These are phyloP conservation scores for Syncephalastrum monosporum DNA, from an alignment of 371 early-diverging fungal species.

Conservation along the genomic window DNA sequence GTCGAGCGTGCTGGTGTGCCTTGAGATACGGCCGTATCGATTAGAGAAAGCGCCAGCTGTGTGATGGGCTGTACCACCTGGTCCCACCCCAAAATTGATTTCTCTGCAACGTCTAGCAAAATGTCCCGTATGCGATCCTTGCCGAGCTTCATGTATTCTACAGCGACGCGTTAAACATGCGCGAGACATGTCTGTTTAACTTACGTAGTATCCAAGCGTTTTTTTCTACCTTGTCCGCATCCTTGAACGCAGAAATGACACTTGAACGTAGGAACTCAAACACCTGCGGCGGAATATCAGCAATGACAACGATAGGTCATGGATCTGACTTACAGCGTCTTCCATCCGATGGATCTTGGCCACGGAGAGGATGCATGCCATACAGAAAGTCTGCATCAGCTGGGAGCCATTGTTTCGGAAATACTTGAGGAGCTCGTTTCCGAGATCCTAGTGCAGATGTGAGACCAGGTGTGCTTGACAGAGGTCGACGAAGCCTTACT, in stretches of 20 bases:
- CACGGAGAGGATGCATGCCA: constrained; percentile 57
- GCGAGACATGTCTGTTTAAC: constrained; percentile 5
- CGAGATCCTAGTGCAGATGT: constrained; percentile 38
- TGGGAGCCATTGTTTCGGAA: constrained; percentile 45
- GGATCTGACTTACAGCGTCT: constrained; percentile 33
- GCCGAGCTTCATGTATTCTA: constrained; percentile 21
- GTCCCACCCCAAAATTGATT: constrained; percentile 59
- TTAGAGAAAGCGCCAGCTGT: constrained; percentile 51
- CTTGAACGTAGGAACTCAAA: constrained; percentile 52
- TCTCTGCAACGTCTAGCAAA: constrained; percentile 33
- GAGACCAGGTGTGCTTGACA: not conserved
- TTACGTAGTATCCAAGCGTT: constrained; percentile 54
- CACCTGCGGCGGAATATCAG: constrained; percentile 19
- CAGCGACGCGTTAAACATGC: constrained; percentile 4
- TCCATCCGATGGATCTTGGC: constrained; percentile 62
- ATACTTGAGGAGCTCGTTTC: constrained; percentile 55
- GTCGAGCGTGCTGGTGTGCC: constrained; percentile 14
- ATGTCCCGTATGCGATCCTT: constrained; percentile 10
- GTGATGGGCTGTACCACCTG: constrained; percentile 61
- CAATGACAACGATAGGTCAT: not conserved
- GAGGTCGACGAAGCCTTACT: constrained; percentile 10
- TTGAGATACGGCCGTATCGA: constrained; percentile 45
- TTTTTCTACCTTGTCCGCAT: constrained; percentile 46
- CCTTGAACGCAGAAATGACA: constrained; percentile 48
- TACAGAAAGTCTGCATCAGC: constrained; percentile 47